Evolutionary conservation across 2,329 filamentous ascomycete genomes (phyloP).

Genomic region (Colletotrichum musae): DNA sequence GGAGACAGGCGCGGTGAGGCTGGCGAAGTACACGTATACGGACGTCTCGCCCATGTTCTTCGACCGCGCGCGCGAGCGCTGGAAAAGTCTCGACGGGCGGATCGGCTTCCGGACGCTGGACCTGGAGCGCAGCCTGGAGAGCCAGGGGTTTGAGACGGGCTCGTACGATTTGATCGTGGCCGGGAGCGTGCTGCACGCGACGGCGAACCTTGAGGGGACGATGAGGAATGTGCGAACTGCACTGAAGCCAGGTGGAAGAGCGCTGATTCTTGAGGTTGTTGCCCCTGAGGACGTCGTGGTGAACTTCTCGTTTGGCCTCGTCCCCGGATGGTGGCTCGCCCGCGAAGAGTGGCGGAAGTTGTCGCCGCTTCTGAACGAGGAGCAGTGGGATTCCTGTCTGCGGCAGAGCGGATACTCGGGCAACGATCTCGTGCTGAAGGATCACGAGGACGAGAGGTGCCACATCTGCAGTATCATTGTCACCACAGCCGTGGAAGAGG

Average conservation of each 20-base stretch:
- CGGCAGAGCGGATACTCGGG: neutral
- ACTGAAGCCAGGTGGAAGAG: slow-evolving; percentile 48
- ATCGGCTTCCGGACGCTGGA: slow-evolving; percentile 46
- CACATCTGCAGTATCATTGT: neutral
- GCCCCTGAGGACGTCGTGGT: neutral
- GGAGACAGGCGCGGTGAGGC: neutral
- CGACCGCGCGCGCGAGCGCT: slow-evolving; percentile 46
- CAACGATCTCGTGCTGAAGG: neutral
- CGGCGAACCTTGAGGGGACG: slow-evolving; percentile 43
- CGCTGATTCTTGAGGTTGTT: neutral
- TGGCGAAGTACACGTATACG: slow-evolving; percentile 44
- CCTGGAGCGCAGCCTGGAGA: slow-evolving; percentile 42
- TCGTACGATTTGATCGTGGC: slow-evolving; percentile 57
- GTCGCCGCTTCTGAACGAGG: neutral
- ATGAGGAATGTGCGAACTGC: slow-evolving; percentile 45
- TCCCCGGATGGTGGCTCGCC: neutral
- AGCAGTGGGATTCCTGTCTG: neutral
- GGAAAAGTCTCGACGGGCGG: slow-evolving; percentile 43
- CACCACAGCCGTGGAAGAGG: neutral
- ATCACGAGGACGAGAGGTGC: neutral
- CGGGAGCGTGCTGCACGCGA: slow-evolving; percentile 55
- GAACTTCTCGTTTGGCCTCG: neutral
- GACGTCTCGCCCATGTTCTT: slow-evolving; percentile 51
- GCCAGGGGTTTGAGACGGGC: slow-evolving; percentile 50
- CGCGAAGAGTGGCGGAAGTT: neutral